These are phyloP conservation scores for Artemisia annua DNA, from an alignment of 129 eudicot genomes.

Conservation along the genomic window DNA sequence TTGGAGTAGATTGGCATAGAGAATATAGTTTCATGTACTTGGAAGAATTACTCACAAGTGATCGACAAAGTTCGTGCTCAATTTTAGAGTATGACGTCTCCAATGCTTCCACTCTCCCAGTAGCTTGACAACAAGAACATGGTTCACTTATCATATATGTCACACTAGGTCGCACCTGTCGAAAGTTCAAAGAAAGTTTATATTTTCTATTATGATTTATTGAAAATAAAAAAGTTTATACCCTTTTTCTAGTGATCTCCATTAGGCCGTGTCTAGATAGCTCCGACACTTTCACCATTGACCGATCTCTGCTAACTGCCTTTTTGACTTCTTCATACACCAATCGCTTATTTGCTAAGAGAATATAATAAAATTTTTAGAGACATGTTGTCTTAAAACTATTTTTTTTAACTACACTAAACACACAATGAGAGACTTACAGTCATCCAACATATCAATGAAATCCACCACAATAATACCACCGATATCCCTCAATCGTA, in stretches of 20 bases:
- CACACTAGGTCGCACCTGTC: constrained; percentile 92
- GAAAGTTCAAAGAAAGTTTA: not conserved
- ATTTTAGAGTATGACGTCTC: constrained; percentile 92
- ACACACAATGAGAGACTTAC: constrained; percentile 48
- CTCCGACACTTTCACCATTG: constrained; percentile 81
- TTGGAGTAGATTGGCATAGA: not conserved
- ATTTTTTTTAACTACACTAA: not conserved
- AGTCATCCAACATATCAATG: constrained; percentile 79
- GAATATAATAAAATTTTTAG: not conserved
- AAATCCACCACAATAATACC: constrained; percentile 94
- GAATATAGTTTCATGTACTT: not conserved
- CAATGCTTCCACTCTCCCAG: constrained; percentile 98
- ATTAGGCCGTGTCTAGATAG: constrained; percentile 89
- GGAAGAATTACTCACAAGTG: constrained; percentile 57
- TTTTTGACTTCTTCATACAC: constrained; percentile 84
- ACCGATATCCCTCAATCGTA: constrained; percentile 88
- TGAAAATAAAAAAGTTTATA: constrained; percentile 20
- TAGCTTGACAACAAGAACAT: constrained; percentile 81
- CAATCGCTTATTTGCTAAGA: constrained; percentile 76
- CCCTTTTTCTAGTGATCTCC: constrained; percentile 97
- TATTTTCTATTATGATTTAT: not conserved
- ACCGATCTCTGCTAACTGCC: constrained; percentile 92
- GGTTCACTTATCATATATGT: constrained; percentile 95
- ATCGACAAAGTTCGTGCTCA: constrained; percentile 85
- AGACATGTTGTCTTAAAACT: no score